phyloP scores from a whole-genome alignment of 306 rosid genomes.

The Cucurbita pepo region DNA sequence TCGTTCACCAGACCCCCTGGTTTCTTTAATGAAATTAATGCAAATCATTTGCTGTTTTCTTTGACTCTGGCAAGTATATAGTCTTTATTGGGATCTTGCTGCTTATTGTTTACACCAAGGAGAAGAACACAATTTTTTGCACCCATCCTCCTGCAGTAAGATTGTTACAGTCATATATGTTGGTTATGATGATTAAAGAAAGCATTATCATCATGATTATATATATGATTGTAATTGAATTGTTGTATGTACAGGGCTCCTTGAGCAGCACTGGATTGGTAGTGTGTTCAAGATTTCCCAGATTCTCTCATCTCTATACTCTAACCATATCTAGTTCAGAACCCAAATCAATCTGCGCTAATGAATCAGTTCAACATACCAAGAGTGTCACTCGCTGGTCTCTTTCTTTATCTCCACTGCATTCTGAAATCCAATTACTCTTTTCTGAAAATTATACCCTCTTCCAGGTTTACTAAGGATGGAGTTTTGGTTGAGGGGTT shows the following conservation, averaged over 20 bases:
- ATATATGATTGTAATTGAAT: neutral
- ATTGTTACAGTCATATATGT: neutral
- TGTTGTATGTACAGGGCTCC: constrained; percentile 21
- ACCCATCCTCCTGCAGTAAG: constrained; percentile 76
- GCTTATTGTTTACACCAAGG: constrained; percentile 69
- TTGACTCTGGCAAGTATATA: constrained; percentile 68
- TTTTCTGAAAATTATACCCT: neutral
- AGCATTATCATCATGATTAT: neutral
- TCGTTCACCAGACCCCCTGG: neutral
- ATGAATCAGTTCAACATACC: constrained; percentile 24
- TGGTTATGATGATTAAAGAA: neutral
- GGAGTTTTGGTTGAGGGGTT: constrained; percentile 44
- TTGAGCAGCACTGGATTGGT: constrained; percentile 42
- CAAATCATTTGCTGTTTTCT: constrained; percentile 16
- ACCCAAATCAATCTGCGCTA: constrained; percentile 44
- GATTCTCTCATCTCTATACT: constrained; percentile 45
- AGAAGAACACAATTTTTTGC: constrained; percentile 81
- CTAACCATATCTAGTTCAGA: constrained; percentile 36
- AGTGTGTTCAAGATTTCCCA: constrained; percentile 40
- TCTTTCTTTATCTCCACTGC: constrained; percentile 14
- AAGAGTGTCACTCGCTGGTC: constrained; percentile 44
- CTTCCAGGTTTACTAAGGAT: constrained; percentile 42
- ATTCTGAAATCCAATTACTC: neutral
- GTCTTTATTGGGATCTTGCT: constrained; percentile 68
- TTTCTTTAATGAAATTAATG: neutral